Conservation (phyloP, 176 grass and related monocot genomes). For the Bolboschoenus planiculmis region DNA sequence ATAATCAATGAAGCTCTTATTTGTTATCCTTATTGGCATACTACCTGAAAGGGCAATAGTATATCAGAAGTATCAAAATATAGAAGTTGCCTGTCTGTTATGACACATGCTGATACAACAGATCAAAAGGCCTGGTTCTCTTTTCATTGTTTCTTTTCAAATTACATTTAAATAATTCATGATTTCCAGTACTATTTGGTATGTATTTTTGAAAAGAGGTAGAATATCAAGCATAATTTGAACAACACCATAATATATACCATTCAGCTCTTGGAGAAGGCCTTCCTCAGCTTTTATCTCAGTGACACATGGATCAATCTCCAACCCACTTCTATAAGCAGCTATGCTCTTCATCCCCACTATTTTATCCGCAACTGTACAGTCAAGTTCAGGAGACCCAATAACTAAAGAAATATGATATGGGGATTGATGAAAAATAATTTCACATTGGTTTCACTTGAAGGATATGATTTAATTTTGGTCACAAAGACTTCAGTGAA, state of each 20-base stretch:
- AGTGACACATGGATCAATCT: conserved; percentile 66
- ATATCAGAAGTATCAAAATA: conserved; percentile 1
- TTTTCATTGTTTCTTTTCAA: not conserved
- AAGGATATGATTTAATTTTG: conserved; percentile 96
- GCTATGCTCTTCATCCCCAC: conserved; percentile 90
- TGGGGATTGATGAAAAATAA: not conserved
- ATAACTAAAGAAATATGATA: conserved; percentile 6
- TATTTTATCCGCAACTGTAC: conserved; percentile 61
- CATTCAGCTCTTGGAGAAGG: conserved; percentile 58
- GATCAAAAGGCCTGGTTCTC: not conserved
- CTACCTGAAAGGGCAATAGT: conserved; percentile 51
- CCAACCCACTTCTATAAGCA: conserved; percentile 84
- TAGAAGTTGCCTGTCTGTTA: not conserved
- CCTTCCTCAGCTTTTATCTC: conserved; percentile 77
- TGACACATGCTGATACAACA: not conserved
- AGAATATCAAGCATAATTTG: not conserved
- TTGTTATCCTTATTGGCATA: conserved; percentile 58
- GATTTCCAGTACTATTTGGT: not conserved
- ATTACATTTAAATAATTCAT: not conserved
- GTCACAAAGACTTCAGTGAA: conserved; percentile 60
- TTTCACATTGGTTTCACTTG: not conserved
- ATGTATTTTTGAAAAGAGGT: too few relatives aligned
- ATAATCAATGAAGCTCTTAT: conserved; percentile 94
- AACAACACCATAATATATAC: conserved; percentile 21
- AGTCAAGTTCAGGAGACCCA: conserved; percentile 39